A percentile compares a stretch with the other conserved stretches of the same genome.
Evolutionary conservation across 495 filamentous ascomycete genomes (phyloP).

Genomic region (Neurospora hispaniola): DNA sequence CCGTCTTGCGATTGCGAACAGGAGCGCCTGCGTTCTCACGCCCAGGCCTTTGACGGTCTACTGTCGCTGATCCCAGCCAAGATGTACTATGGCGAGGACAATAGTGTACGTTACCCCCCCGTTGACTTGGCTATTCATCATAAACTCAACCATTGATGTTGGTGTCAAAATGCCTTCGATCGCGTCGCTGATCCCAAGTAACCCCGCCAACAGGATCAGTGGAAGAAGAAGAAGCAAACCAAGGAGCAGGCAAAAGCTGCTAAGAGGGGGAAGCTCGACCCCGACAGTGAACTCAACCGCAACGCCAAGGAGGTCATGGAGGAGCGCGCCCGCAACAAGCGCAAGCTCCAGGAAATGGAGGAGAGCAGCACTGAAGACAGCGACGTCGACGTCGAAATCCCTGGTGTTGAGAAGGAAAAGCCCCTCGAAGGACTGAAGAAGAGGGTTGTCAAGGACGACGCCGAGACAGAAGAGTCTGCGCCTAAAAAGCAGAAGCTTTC

Average conservation of each 20-base stretch:
- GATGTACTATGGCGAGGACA: conserved; percentile 81
- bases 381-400: conserved; percentile 26
- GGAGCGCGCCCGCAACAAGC: conserved; percentile 62
- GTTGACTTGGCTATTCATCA: neutral
- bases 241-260: conserved; percentile 71
- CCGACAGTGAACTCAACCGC: conserved; percentile 57
- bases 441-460: conserved; percentile 30
- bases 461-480: conserved; percentile 18
- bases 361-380: conserved; percentile 23
- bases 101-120: conserved; percentile 53
- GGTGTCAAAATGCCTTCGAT: neutral
- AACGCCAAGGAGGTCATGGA: conserved; percentile 80
- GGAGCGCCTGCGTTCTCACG: conserved; percentile 80
- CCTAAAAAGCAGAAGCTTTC: conserved; percentile 23
- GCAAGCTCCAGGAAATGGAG: conserved; percentile 34
- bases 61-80: conserved; percentile 89
- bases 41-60: conserved; percentile 80
- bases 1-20: conserved; percentile 21
- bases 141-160: conserved; percentile 5
- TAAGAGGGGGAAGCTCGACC: conserved; percentile 74
- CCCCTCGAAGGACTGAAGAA: conserved; percentile 44
- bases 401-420: conserved; percentile 41
- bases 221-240: conserved; percentile 78
- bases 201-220: conserved; percentile 56
- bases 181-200: conserved; percentile 9